Evolutionary conservation across 108 stramenopile genomes (phyloP).

Genomic region (Cyclostephanos invisitatus): DNA sequence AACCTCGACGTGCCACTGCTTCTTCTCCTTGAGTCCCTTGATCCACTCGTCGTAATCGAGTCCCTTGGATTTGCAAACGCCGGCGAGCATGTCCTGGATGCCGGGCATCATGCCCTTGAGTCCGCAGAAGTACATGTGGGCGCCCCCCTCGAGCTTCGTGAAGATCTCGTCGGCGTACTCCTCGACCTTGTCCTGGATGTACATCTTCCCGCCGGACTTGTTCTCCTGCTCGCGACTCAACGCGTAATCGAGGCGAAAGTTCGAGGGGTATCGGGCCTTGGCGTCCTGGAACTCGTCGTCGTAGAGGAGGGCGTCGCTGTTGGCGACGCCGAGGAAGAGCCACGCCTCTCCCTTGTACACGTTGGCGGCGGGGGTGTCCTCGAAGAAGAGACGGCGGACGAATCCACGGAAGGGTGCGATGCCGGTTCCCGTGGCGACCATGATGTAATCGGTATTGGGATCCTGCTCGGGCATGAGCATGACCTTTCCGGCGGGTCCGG

Average conservation of each 20-base stretch:
- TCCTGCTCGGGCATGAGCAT: constrained; percentile 98
- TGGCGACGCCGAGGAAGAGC: constrained; percentile 98
- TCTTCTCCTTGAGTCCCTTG: constrained; percentile 77
- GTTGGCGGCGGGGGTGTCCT: constrained; percentile 89
- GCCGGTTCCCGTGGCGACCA: constrained; percentile 98
- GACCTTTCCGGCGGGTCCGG: constrained; percentile 97
- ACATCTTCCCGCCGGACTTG: constrained; percentile 97
- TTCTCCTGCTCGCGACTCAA: constrained; percentile 94
- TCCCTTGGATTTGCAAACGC: constrained; percentile 87
- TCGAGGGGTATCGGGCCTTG: constrained; percentile 78
- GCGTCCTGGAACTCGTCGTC: constrained; percentile 96
- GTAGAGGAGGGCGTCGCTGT: constrained; percentile 94
- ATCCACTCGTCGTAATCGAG: constrained; percentile 88
- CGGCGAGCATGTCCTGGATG: constrained; percentile 93
- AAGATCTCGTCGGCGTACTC: constrained; percentile 94
- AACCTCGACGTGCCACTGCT: constrained; percentile 90
- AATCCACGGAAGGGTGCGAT: constrained; percentile 98
- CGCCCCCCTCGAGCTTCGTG: constrained; percentile 87
- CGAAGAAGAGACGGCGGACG: constrained; percentile 93
- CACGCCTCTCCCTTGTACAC: constrained; percentile 95
- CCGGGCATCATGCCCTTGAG: constrained; percentile 99
- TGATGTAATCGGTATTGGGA: constrained; percentile 93
- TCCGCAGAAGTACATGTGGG: constrained; percentile 99
- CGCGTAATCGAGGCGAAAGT: constrained; percentile 95
- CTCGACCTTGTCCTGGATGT: constrained; percentile 98